phyloP scores from a whole-genome alignment of 495 filamentous ascomycete genomes.

The Aspergillus diversus region DNA sequence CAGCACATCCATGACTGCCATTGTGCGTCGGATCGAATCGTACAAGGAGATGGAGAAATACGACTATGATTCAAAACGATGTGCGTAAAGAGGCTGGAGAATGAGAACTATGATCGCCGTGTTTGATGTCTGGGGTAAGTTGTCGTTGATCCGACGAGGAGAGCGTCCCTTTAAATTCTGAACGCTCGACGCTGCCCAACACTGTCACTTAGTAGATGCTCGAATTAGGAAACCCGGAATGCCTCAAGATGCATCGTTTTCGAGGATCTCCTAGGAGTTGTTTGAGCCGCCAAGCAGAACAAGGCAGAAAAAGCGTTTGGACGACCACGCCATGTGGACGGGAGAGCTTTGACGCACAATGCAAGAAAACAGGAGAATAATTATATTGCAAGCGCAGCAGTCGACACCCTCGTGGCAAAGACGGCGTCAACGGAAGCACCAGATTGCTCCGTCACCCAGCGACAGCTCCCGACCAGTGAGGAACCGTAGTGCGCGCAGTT shows the following conservation, averaged over 20 bases:
- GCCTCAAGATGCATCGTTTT: constrained; percentile 3
- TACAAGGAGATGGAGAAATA: background rate
- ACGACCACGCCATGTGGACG: background rate
- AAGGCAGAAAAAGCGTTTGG: background rate
- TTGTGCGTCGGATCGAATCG: background rate
- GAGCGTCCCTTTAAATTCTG: background rate
- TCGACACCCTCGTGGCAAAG: constrained; percentile 3
- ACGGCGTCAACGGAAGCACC: background rate
- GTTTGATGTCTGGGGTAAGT: background rate
- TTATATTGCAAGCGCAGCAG: constrained; percentile 13
- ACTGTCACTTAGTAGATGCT: background rate
- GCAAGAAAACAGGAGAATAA: background rate
- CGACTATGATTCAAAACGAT: background rate
- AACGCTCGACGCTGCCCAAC: background rate
- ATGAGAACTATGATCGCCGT: background rate
- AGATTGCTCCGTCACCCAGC: background rate
- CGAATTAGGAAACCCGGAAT: background rate
- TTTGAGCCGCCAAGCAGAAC: constrained; percentile 13
- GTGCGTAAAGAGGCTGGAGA: background rate
- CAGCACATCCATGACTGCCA: constrained; percentile 24
- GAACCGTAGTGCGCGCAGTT: background rate
- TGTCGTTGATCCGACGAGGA: background rate
- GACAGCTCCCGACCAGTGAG: background rate
- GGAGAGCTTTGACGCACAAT: background rate
- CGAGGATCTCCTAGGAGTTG: constrained; percentile 18